Evolutionary conservation across 768 basidiomycete species (phyloP), one percentile per base, ranked within the genome.

Genomic region (Amanita exitialis): DNA sequence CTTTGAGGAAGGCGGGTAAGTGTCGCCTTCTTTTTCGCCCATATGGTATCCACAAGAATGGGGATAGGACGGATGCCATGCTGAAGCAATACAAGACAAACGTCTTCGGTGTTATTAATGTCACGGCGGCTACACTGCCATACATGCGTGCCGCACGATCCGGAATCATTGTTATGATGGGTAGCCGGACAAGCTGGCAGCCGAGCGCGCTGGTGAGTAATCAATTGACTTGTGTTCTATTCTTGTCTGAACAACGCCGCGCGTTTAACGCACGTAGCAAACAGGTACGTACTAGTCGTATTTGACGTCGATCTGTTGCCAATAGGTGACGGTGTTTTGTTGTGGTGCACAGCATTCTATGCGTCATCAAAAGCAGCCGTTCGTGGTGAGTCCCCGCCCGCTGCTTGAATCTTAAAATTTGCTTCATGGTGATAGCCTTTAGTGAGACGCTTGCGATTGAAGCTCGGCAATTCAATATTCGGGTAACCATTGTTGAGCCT

Each of bases 291-390:
- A 34, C 16, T 35, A 48, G 21, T n/a, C 68, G 66, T 6, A 21
- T 20, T 20, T 41, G 18, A 41, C n/a, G 50, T 69, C 36, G 70
- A 68, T 70, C 57, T 55, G 54, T 41, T 39, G 36, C 36, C 2
- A n/a, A 21, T 6, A 27, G 35, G 16, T n/a, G 23, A 30, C 28
- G 13, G 46, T 43, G 18, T 52, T 8, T 34, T 32, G 18, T 47
- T 20, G 37, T 35, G 34, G 48, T 43, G 7, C 16, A 51, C 30
- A 45, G 34, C 20, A 12, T 46, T 37, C 13, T 81, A 82, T 58
- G n/a, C n/a, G 1, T 67, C 78, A 3, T 81, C 79, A 2, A 83
- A 82, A 61, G 80, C 78, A 13, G 81, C 81, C 13, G 60, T 82
- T n/a, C 79, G 75, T 52, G 71, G 79, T 79, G 57, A n/a, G 57